A percentile compares a stretch with the other conserved stretches of the same genome.
Evolutionary conservation across 257 asterid species (phyloP).

Genomic region (Echium plantagineum): DNA sequence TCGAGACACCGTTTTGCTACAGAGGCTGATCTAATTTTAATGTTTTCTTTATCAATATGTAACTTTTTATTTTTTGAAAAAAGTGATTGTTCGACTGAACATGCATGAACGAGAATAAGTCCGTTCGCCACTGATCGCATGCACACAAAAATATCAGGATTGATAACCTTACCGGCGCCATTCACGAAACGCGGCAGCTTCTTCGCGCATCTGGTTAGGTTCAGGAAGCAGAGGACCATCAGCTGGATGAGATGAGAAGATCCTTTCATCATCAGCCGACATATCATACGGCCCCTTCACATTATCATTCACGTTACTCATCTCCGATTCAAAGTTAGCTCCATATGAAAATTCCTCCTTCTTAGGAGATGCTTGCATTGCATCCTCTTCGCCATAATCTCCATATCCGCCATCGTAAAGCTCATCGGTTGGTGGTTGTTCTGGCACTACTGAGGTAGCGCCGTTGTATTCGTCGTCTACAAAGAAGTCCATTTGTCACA

Average conservation of each 20-base stretch:
- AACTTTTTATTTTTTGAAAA: too few species aligned
- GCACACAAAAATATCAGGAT: background rate
- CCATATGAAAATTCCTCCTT: slow-evolving; percentile 17
- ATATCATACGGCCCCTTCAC: slow-evolving; percentile 32
- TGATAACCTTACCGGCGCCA: slow-evolving; percentile 78
- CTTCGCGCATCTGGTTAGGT: slow-evolving; percentile 73
- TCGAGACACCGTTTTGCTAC: too few species aligned
- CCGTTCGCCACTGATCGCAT: too few species aligned
- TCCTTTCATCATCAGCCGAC: slow-evolving; percentile 24
- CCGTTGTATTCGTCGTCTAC: background rate
- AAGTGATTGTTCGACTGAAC: too few species aligned
- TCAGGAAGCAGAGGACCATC: slow-evolving; percentile 85
- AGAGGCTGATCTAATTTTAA: too few species aligned
- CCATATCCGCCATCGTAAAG: slow-evolving; percentile 11
- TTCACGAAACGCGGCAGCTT: slow-evolving; percentile 82
- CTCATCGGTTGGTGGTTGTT: slow-evolving; percentile 17
- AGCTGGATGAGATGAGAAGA: slow-evolving; percentile 29
- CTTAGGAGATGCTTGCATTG: slow-evolving; percentile 26
- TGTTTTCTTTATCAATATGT: too few species aligned
- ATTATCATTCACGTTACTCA: slow-evolving; percentile 33
- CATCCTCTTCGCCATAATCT: slow-evolving; percentile 8
- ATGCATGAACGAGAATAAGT: too few species aligned
- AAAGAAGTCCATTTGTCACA: background rate
- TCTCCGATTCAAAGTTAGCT: slow-evolving; percentile 14
- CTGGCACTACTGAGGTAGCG: background rate